These are phyloP conservation scores for Rubroboletus pulcherrimus DNA, from an alignment of 768 basidiomycete species.

Conservation along the genomic window DNA sequence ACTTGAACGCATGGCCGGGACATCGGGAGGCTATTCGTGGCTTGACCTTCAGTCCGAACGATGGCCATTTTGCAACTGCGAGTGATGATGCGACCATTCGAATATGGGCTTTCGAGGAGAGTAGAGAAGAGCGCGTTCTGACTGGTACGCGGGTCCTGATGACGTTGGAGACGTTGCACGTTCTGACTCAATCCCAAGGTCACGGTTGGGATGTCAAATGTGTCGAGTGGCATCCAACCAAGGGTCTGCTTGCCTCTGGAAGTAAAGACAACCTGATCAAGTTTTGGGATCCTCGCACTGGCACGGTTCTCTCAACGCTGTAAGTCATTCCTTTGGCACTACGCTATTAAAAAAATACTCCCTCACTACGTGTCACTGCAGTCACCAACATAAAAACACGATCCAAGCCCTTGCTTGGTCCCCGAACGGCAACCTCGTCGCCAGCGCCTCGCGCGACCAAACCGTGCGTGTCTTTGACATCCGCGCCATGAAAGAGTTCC, in stretches of 20 bases:
- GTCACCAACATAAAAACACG: conserved; percentile 96
- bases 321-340: conserved; percentile 35
- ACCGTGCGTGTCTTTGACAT: conserved; percentile 96
- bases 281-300: conserved; percentile 98
- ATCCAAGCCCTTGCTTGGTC: conserved; percentile 93
- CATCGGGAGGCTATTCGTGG: conserved; percentile 95
- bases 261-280: conserved; percentile 98
- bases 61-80: conserved; percentile 87
- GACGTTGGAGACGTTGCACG: neutral
- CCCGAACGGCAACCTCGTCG: conserved; percentile 89
- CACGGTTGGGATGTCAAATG: conserved; percentile 99
- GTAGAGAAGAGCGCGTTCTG: conserved; percentile 81
- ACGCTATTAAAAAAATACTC: too few relatives aligned
- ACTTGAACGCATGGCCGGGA: conserved; percentile 89
- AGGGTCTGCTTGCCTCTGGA: conserved; percentile 91
- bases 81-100: conserved; percentile 94
- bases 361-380: conserved; percentile 27
- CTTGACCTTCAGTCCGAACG: conserved; percentile 88
- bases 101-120: conserved; percentile 94
- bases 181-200: conserved; percentile 46
- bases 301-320: conserved; percentile 87
- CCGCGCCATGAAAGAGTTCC: conserved; percentile 94
- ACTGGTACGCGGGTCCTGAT: conserved; percentile 49
- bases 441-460: conserved; percentile 93
- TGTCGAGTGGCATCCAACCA: conserved; percentile 98